Conservation (phyloP, 2,329 filamentous ascomycete genomes). For the Zalaria obscura region DNA sequence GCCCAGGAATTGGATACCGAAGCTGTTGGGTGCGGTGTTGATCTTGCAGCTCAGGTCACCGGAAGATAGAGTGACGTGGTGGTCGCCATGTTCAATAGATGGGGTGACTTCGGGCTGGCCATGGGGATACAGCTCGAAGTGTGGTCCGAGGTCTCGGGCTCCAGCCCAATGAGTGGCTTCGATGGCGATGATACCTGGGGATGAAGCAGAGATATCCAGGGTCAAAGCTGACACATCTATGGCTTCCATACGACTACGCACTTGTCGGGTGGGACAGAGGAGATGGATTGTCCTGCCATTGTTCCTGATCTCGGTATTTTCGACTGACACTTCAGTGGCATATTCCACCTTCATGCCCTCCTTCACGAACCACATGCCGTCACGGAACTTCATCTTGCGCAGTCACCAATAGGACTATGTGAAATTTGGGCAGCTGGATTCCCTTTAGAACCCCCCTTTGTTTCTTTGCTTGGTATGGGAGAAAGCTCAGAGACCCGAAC, state of each 20-base stretch:
- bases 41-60: slow-evolving; percentile 41
- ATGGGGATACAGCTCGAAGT: slow-evolving; percentile 44
- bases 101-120: slow-evolving; percentile 30
- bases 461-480: too few species aligned
- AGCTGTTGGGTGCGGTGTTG: slow-evolving; percentile 32
- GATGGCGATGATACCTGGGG: slow-evolving; percentile 45
- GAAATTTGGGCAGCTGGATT: too few species aligned
- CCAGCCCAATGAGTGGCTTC: slow-evolving; percentile 46
- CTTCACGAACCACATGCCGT: slow-evolving; percentile 50
- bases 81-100: slow-evolving; percentile 26
- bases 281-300: slow-evolving; percentile 36
- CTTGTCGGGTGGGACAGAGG: slow-evolving; percentile 43
- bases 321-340: slow-evolving; percentile 47
- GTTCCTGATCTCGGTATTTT: slow-evolving; percentile 25
- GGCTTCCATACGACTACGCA: slow-evolving; percentile 39
- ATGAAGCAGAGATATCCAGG: slow-evolving; percentile 42
- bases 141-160: slow-evolving; percentile 35
- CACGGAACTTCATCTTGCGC: slow-evolving; percentile 4
- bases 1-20: slow-evolving; percentile 43
- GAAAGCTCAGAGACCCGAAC: too few species aligned
- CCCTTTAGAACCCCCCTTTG: too few species aligned
- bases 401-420: too few species aligned
- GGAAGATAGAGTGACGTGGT: slow-evolving; percentile 35
- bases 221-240: slow-evolving; percentile 42
- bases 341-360: slow-evolving; percentile 48